A percentile compares a stretch with the other conserved stretches of the same genome.
These are phyloP conservation scores for Suaeda aralocaspica DNA, from an alignment of 148 eudicot species.

Conservation along the genomic window DNA sequence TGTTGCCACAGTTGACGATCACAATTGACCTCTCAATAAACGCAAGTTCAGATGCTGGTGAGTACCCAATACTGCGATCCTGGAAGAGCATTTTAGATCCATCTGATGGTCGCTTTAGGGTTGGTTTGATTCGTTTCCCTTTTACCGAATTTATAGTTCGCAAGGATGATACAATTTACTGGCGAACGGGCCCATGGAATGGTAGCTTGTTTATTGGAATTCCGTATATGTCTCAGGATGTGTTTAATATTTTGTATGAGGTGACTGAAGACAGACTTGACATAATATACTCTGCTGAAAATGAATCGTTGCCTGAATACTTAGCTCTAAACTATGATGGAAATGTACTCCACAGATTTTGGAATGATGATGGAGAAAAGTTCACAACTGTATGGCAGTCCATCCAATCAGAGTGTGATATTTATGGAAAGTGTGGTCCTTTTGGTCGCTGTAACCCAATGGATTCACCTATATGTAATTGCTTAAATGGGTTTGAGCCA, in stretches of 20 bases:
- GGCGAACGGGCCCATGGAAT: slow-evolving; percentile 45
- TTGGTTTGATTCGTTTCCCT: slow-evolving; percentile 7
- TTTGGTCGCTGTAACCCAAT: slow-evolving; percentile 33
- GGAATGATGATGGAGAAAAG: not conserved
- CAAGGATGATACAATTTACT: slow-evolving; percentile 26
- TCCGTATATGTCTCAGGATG: not conserved
- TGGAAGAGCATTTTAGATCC: slow-evolving; percentile 44
- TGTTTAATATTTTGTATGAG: too few relatives aligned
- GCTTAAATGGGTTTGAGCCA: slow-evolving; percentile 47
- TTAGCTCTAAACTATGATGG: slow-evolving; percentile 19
- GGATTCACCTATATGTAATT: slow-evolving; percentile 33
- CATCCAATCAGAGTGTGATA: slow-evolving; percentile 31
- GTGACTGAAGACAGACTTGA: too few relatives aligned
- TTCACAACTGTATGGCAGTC: slow-evolving; percentile 18
- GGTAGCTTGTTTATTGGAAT: slow-evolving; percentile 26
- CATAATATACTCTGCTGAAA: too few relatives aligned
- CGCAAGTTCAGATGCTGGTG: too few relatives aligned
- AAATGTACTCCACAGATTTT: not conserved
- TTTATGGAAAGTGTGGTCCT: slow-evolving; percentile 42
- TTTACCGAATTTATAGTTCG: slow-evolving; percentile 21
- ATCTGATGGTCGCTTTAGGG: slow-evolving; percentile 30
- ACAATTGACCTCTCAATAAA: not conserved
- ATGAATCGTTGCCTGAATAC: slow-evolving; percentile 2
- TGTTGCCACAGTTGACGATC: slow-evolving; percentile 20
- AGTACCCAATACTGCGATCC: not conserved